Evolutionary conservation across 305 asterid species (phyloP).

Genomic region (Plantago coronopus): DNA sequence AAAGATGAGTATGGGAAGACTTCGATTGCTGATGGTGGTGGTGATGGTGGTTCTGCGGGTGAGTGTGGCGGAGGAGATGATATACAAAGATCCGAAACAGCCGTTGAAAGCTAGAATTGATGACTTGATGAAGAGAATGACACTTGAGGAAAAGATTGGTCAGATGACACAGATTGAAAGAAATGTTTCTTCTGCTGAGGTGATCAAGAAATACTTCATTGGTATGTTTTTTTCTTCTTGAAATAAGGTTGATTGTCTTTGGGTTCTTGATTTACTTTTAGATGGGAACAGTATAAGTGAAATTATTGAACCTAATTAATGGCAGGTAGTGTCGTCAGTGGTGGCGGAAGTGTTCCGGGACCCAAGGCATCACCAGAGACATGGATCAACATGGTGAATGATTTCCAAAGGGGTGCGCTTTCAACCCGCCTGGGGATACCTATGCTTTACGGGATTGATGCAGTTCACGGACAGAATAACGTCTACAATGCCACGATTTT

Average conservation of each 20-base stretch:
- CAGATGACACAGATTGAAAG: constrained; percentile 49
- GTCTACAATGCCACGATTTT: constrained; percentile 55
- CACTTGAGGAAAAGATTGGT: constrained; percentile 43
- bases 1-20: constrained; percentile 2
- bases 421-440: constrained; percentile 56
- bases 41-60: constrained; percentile 11
- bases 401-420: constrained; percentile 42
- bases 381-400: constrained; percentile 56
- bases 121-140: constrained; percentile 40
- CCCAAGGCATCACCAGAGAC: constrained; percentile 46
- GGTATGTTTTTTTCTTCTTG: constrained; percentile 19
- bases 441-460: constrained; percentile 54
- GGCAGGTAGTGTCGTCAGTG: constrained; percentile 59
- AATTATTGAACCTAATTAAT: background rate
- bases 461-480: constrained; percentile 50
- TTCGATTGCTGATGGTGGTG: background rate
- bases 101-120: constrained; percentile 30
- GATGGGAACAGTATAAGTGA: no score
- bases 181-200: constrained; percentile 28
- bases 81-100: constrained; percentile 35
- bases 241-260: background rate
- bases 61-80: constrained; percentile 13
- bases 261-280: background rate
- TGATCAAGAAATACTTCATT: constrained; percentile 40
- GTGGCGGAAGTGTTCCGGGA: constrained; percentile 51